Evolutionary conservation across 495 filamentous ascomycete species (phyloP).

Genomic region (Evernia prunastri): DNA sequence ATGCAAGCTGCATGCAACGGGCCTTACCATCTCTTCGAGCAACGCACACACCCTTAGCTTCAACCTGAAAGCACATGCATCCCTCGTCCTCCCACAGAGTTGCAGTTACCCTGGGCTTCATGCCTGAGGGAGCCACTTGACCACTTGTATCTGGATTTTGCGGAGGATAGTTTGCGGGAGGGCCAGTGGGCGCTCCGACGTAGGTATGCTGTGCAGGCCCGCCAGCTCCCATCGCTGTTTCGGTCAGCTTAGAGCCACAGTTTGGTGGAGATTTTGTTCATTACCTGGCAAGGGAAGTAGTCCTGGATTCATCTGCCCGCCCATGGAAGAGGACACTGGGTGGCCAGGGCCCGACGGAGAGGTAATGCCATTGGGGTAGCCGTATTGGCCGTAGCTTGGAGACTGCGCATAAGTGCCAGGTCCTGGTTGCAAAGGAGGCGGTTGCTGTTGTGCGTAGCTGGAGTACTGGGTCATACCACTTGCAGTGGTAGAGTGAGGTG

Average conservation of each 20-base stretch:
- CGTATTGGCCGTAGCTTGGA: slow-evolving; percentile 62
- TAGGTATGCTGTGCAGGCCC: slow-evolving; percentile 24
- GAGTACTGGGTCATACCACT: slow-evolving; percentile 63
- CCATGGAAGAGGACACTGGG: slow-evolving; percentile 63
- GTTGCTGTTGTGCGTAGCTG: slow-evolving; percentile 62
- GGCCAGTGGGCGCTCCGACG: slow-evolving; percentile 42
- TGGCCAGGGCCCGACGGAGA: slow-evolving; percentile 66
- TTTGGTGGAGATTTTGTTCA: slow-evolving; percentile 18
- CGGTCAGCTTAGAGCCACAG: slow-evolving; percentile 12
- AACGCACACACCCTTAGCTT: slow-evolving; percentile 93
- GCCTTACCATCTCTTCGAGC: slow-evolving; percentile 82
- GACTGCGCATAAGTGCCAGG: slow-evolving; percentile 61
- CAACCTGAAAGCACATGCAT: slow-evolving; percentile 95
- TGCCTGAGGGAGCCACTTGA: slow-evolving; percentile 90
- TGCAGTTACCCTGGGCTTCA: slow-evolving; percentile 96
- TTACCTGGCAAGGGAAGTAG: slow-evolving; percentile 65
- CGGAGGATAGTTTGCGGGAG: slow-evolving; percentile 44
- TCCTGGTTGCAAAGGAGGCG: slow-evolving; percentile 74
- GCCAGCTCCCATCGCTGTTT: slow-evolving; percentile 32
- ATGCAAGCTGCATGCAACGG: slow-evolving; percentile 15
- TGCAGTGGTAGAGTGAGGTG: slow-evolving; percentile 74
- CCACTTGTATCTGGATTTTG: slow-evolving; percentile 79
- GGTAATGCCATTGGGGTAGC: slow-evolving; percentile 65
- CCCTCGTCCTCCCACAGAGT: slow-evolving; percentile 99
- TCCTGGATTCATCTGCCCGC: slow-evolving; percentile 44